Evolutionary conservation across 192 early-diverging fungal genomes (phyloP).

Genomic region (Mortierella claussenii): DNA sequence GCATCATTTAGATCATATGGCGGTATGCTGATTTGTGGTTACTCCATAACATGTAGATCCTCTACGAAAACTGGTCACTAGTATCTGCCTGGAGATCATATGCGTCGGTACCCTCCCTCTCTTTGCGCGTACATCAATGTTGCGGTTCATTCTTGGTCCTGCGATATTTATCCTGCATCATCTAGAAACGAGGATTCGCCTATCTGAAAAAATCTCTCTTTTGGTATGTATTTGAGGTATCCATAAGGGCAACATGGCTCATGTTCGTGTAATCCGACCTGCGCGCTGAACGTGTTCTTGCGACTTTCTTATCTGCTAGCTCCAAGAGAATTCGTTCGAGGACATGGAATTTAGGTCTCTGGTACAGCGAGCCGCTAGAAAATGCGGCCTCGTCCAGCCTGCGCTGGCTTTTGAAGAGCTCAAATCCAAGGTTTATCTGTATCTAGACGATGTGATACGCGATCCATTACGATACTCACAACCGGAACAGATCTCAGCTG

Average conservation of each 20-base stretch:
- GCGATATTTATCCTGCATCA: constrained; percentile 41
- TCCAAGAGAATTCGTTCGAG: constrained; percentile 11
- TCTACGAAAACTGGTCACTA: constrained; percentile 8
- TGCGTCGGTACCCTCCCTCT: constrained; percentile 4
- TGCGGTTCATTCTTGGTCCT: constrained; percentile 25
- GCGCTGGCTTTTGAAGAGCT: constrained; percentile 9
- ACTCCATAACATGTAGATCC: constrained; percentile 7
- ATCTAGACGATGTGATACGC: constrained; percentile 13
- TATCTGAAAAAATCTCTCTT: constrained; percentile 2
- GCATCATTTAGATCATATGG: no score
- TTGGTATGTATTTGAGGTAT: no score
- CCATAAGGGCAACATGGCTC: no score
- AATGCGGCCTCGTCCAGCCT: neutral
- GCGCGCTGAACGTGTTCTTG: no score
- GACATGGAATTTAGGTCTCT: constrained; percentile 38
- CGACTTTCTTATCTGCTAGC: constrained; percentile 2
- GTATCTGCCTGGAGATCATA: constrained; percentile 17
- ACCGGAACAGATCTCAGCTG: constrained; percentile 7
- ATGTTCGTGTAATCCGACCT: no score
- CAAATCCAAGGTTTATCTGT: constrained; percentile 29
- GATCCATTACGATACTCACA: constrained; percentile 19
- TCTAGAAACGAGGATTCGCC: constrained; percentile 13
- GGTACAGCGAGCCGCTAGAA: constrained; percentile 13
- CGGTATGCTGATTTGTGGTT: no score
- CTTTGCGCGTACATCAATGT: constrained; percentile 15